Evolutionary conservation across 225 moss, liverwort and hornwort species (phyloP).

Genomic region (Physcomitrellopsis africana): DNA sequence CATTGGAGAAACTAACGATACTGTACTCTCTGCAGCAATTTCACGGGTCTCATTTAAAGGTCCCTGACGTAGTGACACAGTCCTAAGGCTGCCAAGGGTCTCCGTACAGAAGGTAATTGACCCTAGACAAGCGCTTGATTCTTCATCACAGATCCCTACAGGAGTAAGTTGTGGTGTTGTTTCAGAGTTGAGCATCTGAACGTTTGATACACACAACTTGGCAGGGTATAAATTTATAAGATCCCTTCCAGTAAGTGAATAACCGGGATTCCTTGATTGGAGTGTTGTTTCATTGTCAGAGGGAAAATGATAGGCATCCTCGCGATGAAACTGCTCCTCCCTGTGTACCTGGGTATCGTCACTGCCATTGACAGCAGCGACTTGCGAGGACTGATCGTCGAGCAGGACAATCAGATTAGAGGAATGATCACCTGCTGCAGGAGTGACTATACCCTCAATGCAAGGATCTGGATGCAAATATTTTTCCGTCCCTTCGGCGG

Average conservation of each 20-base stretch:
- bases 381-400: background rate
- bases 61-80: background rate
- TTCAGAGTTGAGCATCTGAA: background rate
- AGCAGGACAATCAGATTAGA: background rate
- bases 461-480: slow-evolving; percentile 13
- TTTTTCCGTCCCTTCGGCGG: too few relatives aligned
- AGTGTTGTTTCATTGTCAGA: background rate
- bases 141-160: too few relatives aligned
- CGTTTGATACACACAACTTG: background rate
- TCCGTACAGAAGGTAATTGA: background rate
- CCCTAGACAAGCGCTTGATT: too few relatives aligned
- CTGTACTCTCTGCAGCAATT: background rate
- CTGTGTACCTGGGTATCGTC: slow-evolving; percentile 7
- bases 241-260: background rate
- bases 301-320: background rate
- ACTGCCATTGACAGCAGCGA: background rate
- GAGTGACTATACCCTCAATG: slow-evolving; percentile 19
- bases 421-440: background rate
- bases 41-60: background rate
- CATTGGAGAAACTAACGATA: slow-evolving; percentile 1
- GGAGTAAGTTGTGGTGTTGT: background rate
- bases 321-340: slow-evolving; percentile 8
- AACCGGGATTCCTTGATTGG: background rate
- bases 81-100: background rate
- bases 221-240: background rate